Conservation (phyloP, 2,329 filamentous ascomycete genomes). For the Raffaelea ambrosiae region DNA sequence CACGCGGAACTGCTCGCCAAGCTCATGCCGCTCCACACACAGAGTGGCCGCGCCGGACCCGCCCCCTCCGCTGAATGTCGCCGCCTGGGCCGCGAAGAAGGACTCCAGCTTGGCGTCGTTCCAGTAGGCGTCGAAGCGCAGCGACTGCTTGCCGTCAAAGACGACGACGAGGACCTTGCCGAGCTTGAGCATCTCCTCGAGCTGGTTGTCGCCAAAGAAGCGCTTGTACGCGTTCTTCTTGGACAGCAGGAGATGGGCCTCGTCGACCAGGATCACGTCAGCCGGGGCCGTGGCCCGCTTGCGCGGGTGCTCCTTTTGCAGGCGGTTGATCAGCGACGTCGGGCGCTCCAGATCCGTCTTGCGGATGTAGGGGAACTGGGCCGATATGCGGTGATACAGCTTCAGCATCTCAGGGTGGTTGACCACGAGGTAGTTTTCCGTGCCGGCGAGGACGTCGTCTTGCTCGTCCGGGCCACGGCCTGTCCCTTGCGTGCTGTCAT, state of each 20-base stretch:
- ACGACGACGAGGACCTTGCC: conserved; percentile 3
- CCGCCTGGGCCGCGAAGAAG: background rate
- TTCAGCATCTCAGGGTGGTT: conserved; percentile 9
- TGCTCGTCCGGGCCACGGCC: background rate
- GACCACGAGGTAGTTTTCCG: conserved; percentile 7
- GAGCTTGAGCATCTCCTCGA: conserved; percentile 5
- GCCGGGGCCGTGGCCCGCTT: background rate
- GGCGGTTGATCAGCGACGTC: conserved; percentile 7
- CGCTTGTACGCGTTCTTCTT: conserved; percentile 9
- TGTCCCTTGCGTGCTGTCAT: background rate
- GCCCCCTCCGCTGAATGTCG: background rate
- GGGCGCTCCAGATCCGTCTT: conserved; percentile 8
- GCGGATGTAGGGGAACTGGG: conserved; percentile 6
- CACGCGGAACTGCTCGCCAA: conserved; percentile 4
- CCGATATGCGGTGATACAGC: conserved; percentile 7
- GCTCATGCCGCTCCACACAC: background rate
- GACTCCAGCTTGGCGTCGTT: conserved; percentile 2
- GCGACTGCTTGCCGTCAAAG: conserved; percentile 8
- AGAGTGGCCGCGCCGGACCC: background rate
- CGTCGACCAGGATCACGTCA: conserved; percentile 7
- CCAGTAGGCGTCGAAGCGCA: conserved; percentile 7
- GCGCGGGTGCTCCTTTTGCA: conserved; percentile 5
- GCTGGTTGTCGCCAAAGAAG: conserved; percentile 9
- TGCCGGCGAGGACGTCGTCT: background rate
- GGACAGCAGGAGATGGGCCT: conserved; percentile 7